A percentile compares a stretch with the other conserved stretches of the same genome.
Evolutionary conservation across 2,329 filamentous ascomycete genomes (phyloP).

Genomic region (Alternaria sp.): DNA sequence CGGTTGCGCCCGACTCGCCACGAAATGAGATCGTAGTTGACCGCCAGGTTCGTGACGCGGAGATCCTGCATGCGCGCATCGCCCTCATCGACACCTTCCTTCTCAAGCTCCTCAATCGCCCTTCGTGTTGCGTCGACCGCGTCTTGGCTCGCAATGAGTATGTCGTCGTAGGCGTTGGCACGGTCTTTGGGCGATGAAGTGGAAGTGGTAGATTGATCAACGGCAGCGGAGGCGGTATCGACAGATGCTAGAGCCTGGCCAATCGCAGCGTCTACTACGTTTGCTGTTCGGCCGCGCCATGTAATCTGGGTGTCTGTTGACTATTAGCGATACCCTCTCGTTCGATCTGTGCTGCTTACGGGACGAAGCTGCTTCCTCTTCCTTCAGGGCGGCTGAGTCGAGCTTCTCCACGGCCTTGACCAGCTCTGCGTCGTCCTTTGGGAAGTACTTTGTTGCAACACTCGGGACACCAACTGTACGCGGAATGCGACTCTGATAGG

Average conservation of each 20-base stretch:
- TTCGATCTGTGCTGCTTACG: slow-evolving; percentile 51
- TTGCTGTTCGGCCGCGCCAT: slow-evolving; percentile 85
- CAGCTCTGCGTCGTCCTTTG: slow-evolving; percentile 66
- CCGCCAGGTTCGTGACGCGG: slow-evolving; percentile 88
- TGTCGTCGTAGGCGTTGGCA: slow-evolving; percentile 87
- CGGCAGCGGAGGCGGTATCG: slow-evolving; percentile 58
- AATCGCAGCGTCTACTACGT: slow-evolving; percentile 91
- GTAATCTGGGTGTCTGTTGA: slow-evolving; percentile 66
- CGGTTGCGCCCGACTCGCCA: slow-evolving; percentile 95
- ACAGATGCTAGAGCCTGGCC: slow-evolving; percentile 81
- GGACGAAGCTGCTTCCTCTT: slow-evolving; percentile 57
- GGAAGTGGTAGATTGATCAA: slow-evolving; percentile 52
- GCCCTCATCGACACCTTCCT: slow-evolving; percentile 81
- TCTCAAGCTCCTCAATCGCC: slow-evolving; percentile 86
- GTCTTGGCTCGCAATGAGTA: slow-evolving; percentile 90
- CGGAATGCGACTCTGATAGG: slow-evolving; percentile 88
- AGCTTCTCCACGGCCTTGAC: slow-evolving; percentile 72
- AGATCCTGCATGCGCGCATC: slow-evolving; percentile 90
- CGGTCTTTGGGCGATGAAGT: slow-evolving; percentile 66
- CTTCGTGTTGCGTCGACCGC: slow-evolving; percentile 91
- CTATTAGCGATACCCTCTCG: slow-evolving; percentile 15
- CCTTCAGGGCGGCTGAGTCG: slow-evolving; percentile 60
- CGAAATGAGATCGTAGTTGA: slow-evolving; percentile 92
- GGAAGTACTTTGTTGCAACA: slow-evolving; percentile 81
- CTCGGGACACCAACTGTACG: slow-evolving; percentile 81